These are phyloP conservation scores for Saccharum hybrid DNA, from an alignment of 202 grass and related monocot genomes.

Conservation along the genomic window DNA sequence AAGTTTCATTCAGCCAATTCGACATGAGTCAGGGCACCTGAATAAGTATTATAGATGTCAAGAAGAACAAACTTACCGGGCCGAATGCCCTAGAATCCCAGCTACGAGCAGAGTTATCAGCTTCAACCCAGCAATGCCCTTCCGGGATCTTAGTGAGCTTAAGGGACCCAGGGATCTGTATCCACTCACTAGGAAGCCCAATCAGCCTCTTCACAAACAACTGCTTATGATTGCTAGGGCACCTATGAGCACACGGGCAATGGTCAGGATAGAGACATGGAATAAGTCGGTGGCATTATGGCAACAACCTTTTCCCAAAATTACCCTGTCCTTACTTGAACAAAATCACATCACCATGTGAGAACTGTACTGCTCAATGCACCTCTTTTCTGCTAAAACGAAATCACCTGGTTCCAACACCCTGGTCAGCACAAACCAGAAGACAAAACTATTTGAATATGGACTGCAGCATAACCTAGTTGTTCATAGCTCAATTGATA, in stretches of 20 bases:
- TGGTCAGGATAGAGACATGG: not conserved
- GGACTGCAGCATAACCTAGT: not conserved
- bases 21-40: not conserved
- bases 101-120: conserved; percentile 65
- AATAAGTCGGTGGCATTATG: not conserved
- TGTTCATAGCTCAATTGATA: not conserved
- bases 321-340: conserved; percentile 55
- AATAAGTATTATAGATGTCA: not conserved
- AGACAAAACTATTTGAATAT: conserved; percentile 9
- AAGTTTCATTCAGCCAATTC: conserved; percentile 10
- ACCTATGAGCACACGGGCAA: conserved; percentile 34
- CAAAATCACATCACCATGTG: conserved; percentile 60
- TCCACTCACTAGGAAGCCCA: conserved; percentile 66
- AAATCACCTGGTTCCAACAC: conserved; percentile 61
- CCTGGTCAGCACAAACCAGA: conserved; percentile 49
- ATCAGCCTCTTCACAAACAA: conserved; percentile 69
- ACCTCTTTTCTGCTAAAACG: conserved; percentile 53
- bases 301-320: not conserved
- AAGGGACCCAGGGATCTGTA: conserved; percentile 49
- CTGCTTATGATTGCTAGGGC: conserved; percentile 56
- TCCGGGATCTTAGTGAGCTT: conserved; percentile 59
- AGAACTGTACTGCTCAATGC: conserved; percentile 62
- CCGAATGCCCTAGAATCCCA: conserved; percentile 77
- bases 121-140: conserved; percentile 82
- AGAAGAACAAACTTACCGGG: conserved; percentile 55